Percentiles rank a stretch among this genome's conserved stretches.
Conservation (phyloP, 2,329 filamentous ascomycete genomes). For the Eurotiales sp. region DNA sequence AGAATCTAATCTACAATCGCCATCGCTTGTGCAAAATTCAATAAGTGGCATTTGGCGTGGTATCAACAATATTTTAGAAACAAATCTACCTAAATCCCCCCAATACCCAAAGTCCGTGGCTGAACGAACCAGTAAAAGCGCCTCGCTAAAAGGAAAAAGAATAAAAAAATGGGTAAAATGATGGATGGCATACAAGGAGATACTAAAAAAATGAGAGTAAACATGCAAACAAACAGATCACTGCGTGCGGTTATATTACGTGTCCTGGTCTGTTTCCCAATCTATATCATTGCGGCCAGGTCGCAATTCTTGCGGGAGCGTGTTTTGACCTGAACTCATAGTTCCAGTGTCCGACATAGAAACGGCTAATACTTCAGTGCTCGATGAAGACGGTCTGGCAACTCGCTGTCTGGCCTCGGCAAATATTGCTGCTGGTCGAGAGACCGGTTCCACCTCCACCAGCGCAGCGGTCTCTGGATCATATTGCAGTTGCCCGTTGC, state of each 20-base stretch:
- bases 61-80: neutral
- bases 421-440: conserved; percentile 6
- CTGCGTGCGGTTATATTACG: neutral
- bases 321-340: neutral
- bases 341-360: neutral
- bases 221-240: neutral
- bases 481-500: conserved; percentile 32
- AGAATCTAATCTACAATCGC: too few relatives aligned
- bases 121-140: conserved; percentile 2
- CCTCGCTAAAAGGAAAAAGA: conserved; percentile 4
- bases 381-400: neutral
- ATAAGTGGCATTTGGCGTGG: neutral
- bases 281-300: conserved; percentile 5
- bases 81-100: neutral
- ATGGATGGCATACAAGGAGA: too few relatives aligned
- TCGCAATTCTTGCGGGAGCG: neutral
- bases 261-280: conserved; percentile 8
- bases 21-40: neutral
- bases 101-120: neutral
- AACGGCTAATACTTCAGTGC: neutral
- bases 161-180: neutral
- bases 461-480: conserved; percentile 38
- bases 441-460: conserved; percentile 25
- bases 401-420: neutral
- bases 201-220: neutral